Percentiles rank a stretch among this genome's conserved stretches.
These are phyloP conservation scores for Fragaria nilgerrensis DNA, from an alignment of 306 rosid species.

Conservation along the genomic window DNA sequence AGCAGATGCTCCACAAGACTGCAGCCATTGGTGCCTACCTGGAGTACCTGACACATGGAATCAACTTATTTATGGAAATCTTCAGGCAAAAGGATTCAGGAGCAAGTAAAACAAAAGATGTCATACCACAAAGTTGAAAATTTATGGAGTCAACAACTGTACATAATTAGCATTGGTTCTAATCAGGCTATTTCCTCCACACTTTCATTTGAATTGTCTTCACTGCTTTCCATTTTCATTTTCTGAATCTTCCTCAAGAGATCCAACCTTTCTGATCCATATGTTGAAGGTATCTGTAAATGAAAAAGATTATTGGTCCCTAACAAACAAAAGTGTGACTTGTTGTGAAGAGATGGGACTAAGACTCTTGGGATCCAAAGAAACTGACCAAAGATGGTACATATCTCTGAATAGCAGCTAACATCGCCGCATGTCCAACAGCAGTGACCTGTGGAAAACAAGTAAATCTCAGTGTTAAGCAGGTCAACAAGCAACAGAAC, in stretches of 20 bases:
- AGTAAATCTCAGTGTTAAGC: conserved; percentile 16
- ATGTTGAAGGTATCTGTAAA: conserved; percentile 90
- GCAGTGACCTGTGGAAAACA: conserved; percentile 78
- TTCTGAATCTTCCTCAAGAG: conserved; percentile 94
- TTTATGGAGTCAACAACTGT: conserved; percentile 41
- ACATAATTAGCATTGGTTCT: conserved; percentile 39
- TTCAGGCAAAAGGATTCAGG: conserved; percentile 54
- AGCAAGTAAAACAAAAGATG: conserved; percentile 27
- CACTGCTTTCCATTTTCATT: conserved; percentile 66
- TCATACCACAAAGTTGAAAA: conserved; percentile 30
- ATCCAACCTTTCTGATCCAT: conserved; percentile 90
- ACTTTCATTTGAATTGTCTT: conserved; percentile 43
- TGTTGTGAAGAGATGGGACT: conserved; percentile 11
- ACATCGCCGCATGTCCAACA: conserved; percentile 96
- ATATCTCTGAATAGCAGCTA: conserved; percentile 99
- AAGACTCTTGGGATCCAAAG: conserved; percentile 7
- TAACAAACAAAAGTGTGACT: background rate
- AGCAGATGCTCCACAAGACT: conserved; percentile 75
- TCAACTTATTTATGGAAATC: conserved; percentile 65
- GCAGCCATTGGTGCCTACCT: conserved; percentile 98
- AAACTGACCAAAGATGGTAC: conserved; percentile 80
- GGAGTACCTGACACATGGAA: conserved; percentile 99
- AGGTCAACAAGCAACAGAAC: conserved; percentile 9
- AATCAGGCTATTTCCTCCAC: conserved; percentile 54
- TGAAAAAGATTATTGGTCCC: conserved; percentile 10